Base-by-base conservation (phyloP, 176 grass and related monocot genomes). In the Secale cereale region DNA sequence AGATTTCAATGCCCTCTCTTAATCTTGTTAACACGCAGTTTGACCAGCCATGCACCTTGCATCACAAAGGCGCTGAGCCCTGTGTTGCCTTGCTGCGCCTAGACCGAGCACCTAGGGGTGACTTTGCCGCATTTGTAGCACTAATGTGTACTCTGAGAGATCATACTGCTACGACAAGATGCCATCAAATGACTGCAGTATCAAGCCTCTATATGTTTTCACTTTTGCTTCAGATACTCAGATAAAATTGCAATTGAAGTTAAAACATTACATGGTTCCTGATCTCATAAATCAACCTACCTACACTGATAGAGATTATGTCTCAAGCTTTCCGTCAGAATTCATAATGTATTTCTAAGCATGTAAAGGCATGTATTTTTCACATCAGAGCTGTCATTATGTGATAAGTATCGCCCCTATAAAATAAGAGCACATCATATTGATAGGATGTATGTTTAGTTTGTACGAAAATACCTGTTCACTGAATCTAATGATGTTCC, bases 401-500 rank as follows among this genome's bases (percentile, higher is more conserved):
- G 19, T 48, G 10, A 65, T 59, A 82, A 86, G 52, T 33, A 41
- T 26, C 43, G 33, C 59, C 37, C 59, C 35, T 27, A 39, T 75
- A 78, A 22, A 64, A 87, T 81, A 78, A 65, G 11, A 31, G 50
- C 36, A 16, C 40, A 63, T 31, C 12, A 19, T 70, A 32, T 32
- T 86, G 71, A 40, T 69, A 7, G 25, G 15, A 70, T 4, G 12
- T 77, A 83, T 81, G 61, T 22, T 41, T 76, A 50, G 40, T 31
- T 84, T 36, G 70, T 32, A 46, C 30, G 31, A 80, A 62, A 62
- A 85, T 86, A 96, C 97, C 94, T 96, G 85, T 99, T 90, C 50
- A 99, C 90, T 80, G 94, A 94, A 92, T 93, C 97, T 74, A 99
- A 81, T 73, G 93, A 91, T 70, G 90, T 78, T 76, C 89, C 86